Percentiles rank a stretch among this genome's conserved stretches.
These are phyloP conservation scores for Leccinum insolens DNA, from an alignment of 1,284 basidiomycete species.

Conservation along the genomic window DNA sequence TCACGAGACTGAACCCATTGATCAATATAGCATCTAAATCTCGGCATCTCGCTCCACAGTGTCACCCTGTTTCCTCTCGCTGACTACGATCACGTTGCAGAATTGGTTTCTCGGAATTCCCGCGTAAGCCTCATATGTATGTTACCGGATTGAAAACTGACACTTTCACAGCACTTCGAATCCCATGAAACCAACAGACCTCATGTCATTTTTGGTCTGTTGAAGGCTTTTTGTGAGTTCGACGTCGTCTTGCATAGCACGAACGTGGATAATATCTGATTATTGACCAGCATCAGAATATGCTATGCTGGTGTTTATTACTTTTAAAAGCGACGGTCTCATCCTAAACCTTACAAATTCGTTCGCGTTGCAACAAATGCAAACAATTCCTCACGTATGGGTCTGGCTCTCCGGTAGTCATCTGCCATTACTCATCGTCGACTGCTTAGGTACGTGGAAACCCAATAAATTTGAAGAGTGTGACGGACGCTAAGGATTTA, in stretches of 20 bases:
- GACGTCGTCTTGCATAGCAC: background rate
- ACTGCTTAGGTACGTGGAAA: slow-evolving; percentile 20
- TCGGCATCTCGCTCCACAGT: slow-evolving; percentile 44
- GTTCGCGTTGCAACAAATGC: slow-evolving; percentile 13
- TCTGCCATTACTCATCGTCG: background rate
- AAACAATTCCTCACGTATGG: slow-evolving; percentile 13
- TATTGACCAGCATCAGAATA: slow-evolving; percentile 8
- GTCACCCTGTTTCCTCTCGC: slow-evolving; percentile 55
- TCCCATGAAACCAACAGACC: background rate
- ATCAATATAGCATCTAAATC: slow-evolving; percentile 48
- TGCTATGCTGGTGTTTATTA: slow-evolving; percentile 2
- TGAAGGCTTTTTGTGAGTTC: slow-evolving; percentile 16
- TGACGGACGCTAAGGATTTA: slow-evolving; percentile 17
- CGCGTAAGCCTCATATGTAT: slow-evolving; percentile 31
- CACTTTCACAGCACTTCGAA: slow-evolving; percentile 5
- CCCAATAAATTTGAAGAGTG: slow-evolving; percentile 46
- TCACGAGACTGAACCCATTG: slow-evolving; percentile 62
- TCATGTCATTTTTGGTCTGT: slow-evolving; percentile 12
- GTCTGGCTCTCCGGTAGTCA: background rate
- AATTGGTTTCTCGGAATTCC: slow-evolving; percentile 41
- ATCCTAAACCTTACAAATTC: slow-evolving; percentile 8
- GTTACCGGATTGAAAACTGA: background rate
- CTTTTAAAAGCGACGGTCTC: slow-evolving; percentile 4
- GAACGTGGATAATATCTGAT: background rate
- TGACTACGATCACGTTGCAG: slow-evolving; percentile 53